Percentiles rank a stretch among this genome's conserved stretches.
These are phyloP conservation scores for Solanum pinnatisectum DNA, from an alignment of 257 asterid genomes.

Conservation along the genomic window DNA sequence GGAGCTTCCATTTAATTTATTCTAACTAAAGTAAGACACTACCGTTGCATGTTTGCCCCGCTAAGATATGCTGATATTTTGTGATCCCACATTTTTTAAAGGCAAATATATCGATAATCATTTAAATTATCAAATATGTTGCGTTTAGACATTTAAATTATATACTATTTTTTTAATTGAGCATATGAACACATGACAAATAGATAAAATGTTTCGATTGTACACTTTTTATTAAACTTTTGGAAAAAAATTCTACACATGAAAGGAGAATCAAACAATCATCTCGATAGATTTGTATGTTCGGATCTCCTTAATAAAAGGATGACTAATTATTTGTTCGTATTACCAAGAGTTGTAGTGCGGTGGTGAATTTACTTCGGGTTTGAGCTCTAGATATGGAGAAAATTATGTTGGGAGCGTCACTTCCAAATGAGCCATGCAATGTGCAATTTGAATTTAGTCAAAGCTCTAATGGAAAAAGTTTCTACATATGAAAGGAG, in stretches of 20 bases:
- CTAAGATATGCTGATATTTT: neutral
- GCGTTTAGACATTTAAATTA: neutral
- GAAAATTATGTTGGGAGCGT: too few relatives aligned
- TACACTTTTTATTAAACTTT: neutral
- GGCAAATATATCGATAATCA: neutral
- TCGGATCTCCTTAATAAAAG: neutral
- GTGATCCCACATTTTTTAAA: neutral
- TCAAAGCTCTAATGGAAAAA: neutral
- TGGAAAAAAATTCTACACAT: neutral
- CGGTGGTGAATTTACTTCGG: too few relatives aligned
- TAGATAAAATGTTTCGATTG: neutral
- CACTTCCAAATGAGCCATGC: too few relatives aligned
- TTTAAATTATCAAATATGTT: neutral
- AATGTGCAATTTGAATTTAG: too few relatives aligned
- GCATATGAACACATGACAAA: neutral
- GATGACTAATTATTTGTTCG: neutral
- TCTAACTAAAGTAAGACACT: neutral
- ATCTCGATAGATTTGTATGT: neutral
- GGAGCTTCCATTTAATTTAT: neutral
- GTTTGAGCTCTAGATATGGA: too few relatives aligned
- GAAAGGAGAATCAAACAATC: too few relatives aligned
- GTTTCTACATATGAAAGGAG: neutral
- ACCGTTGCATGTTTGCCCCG: neutral
- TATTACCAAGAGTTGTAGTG: neutral
- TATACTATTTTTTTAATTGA: neutral